Percentiles rank a stretch among this genome's conserved stretches.
Conservation (phyloP, 495 filamentous ascomycete genomes). For the Penicillium manginii region DNA sequence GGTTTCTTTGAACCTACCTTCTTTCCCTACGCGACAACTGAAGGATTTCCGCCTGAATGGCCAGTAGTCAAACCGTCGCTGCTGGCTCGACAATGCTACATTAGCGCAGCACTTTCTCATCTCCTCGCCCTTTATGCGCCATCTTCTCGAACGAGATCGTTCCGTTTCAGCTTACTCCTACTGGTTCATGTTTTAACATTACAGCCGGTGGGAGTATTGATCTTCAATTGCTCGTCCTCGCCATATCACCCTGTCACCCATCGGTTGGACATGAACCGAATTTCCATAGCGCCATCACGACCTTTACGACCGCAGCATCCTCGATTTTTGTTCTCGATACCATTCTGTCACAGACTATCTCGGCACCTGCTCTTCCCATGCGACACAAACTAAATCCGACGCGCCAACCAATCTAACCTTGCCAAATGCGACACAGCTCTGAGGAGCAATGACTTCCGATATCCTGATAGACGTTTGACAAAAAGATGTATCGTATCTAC, state of each 20-base stretch:
- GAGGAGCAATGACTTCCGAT: constrained; percentile 1
- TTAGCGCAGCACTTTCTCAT: neutral
- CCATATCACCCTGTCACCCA: neutral
- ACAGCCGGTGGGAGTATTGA: neutral
- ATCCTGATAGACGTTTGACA: constrained; percentile 8
- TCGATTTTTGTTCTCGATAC: neutral
- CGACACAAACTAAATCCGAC: constrained; percentile 3
- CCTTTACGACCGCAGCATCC: constrained; percentile 1
- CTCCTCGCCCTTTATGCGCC: constrained; percentile 8
- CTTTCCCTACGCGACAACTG: constrained; percentile 23
- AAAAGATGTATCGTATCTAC: constrained; percentile 7
- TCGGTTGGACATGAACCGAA: constrained; percentile 1
- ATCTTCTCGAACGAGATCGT: neutral
- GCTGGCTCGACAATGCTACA: constrained; percentile 12
- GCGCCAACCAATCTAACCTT: constrained; percentile 1
- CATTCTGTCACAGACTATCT: neutral
- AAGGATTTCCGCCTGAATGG: constrained; percentile 8
- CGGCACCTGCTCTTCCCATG: neutral
- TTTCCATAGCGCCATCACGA: constrained; percentile 7
- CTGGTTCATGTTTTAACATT: neutral
- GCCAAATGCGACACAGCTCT: constrained; percentile 5
- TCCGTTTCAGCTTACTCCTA: neutral
- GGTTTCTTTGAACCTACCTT: neutral
- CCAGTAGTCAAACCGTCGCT: constrained; percentile 9
- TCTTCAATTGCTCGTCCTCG: neutral